phyloP scores from a whole-genome alignment of 108 stramenopile species.

The Skeletonema potamos region DNA sequence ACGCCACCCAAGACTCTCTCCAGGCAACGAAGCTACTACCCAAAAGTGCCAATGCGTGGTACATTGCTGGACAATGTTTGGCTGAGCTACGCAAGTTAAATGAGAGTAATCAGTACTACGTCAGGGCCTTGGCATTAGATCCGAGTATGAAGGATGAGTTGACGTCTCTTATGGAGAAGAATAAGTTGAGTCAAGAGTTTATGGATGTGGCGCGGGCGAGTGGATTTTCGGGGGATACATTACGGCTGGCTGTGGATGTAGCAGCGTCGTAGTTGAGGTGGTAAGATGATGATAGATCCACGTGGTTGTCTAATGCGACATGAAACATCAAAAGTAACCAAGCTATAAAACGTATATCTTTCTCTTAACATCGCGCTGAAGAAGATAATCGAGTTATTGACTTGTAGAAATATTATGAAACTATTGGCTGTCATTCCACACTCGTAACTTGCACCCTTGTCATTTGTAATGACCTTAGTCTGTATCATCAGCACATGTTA shows the following conservation, averaged over 20 bases:
- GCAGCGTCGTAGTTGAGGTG: conserved; percentile 19
- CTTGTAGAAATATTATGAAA: too few relatives aligned
- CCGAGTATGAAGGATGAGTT: conserved; percentile 44
- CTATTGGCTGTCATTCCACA: too few relatives aligned
- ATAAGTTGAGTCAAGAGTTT: conserved; percentile 56
- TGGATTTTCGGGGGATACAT: conserved; percentile 68
- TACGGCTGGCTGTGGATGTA: conserved; percentile 78
- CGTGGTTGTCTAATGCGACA: too few relatives aligned
- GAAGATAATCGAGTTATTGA: too few relatives aligned
- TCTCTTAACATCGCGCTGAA: too few relatives aligned
- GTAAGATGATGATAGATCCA: neutral
- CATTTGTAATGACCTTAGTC: too few relatives aligned
- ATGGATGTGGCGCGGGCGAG: conserved; percentile 57
- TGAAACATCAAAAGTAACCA: too few relatives aligned
- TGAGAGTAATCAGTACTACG: conserved; percentile 67
- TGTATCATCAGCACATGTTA: too few relatives aligned
- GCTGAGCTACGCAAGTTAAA: conserved; percentile 69
- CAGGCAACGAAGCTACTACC: conserved; percentile 72
- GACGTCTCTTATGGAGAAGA: conserved; percentile 47
- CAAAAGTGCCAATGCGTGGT: conserved; percentile 53
- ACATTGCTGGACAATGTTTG: conserved; percentile 68
- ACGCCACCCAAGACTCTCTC: conserved; percentile 70
- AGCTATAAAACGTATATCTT: too few relatives aligned
- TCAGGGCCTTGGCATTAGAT: conserved; percentile 66
- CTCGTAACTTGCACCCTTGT: too few relatives aligned